phyloP scores from a whole-genome alignment of 768 basidiomycete genomes.

The Panaeolus papilionaceus region DNA sequence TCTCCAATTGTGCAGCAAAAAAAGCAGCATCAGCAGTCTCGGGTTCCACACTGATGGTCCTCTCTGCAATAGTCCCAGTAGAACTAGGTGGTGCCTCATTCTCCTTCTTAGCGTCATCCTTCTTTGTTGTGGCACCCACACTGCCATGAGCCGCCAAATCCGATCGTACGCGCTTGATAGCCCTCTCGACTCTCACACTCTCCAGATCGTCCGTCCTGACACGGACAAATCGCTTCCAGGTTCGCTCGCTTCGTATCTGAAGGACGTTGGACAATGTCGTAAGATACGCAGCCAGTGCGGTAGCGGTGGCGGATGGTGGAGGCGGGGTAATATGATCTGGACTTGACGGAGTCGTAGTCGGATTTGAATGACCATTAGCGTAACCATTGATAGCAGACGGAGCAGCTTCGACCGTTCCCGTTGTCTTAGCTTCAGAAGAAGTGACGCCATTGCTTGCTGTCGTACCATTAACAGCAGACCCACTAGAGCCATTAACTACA shows the following conservation, averaged over 20 bases:
- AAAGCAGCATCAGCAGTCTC: conserved; percentile 1
- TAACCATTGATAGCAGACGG: conserved; percentile 49
- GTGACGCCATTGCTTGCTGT: background rate
- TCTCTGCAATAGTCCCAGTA: background rate
- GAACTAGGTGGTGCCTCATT: background rate
- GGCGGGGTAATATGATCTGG: conserved; percentile 26
- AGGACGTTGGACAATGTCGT: conserved; percentile 77
- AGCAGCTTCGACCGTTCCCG: conserved; percentile 18
- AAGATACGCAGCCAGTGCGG: conserved; percentile 78
- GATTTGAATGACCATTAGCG: conserved; percentile 74
- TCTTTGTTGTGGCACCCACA: conserved; percentile 26
- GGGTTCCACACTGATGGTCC: background rate
- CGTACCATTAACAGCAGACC: conserved; percentile 14
- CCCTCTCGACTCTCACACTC: conserved; percentile 84
- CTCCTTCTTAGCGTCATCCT: conserved; percentile 38
- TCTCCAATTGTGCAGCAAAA: conserved; percentile 8
- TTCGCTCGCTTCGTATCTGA: conserved; percentile 63
- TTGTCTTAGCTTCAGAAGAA: conserved; percentile 5
- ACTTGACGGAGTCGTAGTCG: conserved; percentile 78
- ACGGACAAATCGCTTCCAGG: conserved; percentile 87
- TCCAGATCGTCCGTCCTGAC: conserved; percentile 89
- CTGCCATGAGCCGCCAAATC: conserved; percentile 80
- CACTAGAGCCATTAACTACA: conserved; percentile 27
- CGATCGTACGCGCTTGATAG: conserved; percentile 86
- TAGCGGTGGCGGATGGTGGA: conserved; percentile 57